Percentiles rank a stretch among this genome's conserved stretches.
These are phyloP conservation scores for Rhodomyrtus tomentosa DNA, from an alignment of 345 rosid species.

Conservation along the genomic window DNA sequence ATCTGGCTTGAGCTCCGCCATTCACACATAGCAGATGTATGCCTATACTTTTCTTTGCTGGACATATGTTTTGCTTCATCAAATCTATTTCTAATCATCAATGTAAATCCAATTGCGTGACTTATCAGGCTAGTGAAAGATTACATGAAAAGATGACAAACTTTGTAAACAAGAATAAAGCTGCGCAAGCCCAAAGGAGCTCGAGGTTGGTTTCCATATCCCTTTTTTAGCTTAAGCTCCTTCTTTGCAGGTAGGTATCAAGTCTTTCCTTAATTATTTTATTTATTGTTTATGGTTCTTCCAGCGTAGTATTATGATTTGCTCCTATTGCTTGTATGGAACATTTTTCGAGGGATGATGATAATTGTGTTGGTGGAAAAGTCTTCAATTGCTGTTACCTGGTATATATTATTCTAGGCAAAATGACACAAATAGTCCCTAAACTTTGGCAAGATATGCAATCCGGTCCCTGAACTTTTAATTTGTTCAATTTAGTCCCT, in stretches of 20 bases:
- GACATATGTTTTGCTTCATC: neutral
- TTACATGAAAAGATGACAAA: constrained; percentile 84
- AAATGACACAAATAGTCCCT: too few relatives aligned
- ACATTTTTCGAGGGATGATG: neutral
- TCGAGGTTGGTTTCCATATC: constrained; percentile 10
- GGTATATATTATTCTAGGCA: neutral
- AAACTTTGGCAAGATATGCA: too few relatives aligned
- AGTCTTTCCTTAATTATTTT: neutral
- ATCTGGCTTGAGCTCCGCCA: constrained; percentile 96
- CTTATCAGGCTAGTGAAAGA: constrained; percentile 81
- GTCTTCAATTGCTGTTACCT: neutral
- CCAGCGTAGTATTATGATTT: neutral
- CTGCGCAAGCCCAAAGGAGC: constrained; percentile 68
- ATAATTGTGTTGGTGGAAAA: neutral
- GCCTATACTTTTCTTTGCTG: constrained; percentile 6
- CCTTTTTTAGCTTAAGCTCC: neutral
- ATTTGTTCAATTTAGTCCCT: too few relatives aligned
- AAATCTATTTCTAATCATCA: neutral
- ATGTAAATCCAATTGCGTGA: constrained; percentile 1
- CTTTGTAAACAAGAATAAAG: constrained; percentile 80
- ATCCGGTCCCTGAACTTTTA: too few relatives aligned
- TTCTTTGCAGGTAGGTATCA: neutral
- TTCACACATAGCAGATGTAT: constrained; percentile 86
- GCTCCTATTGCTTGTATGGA: neutral
- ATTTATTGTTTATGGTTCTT: neutral